These are phyloP conservation scores for Rhodotorula graminis DNA, from an alignment of 768 basidiomycete species.

Conservation along the genomic window DNA sequence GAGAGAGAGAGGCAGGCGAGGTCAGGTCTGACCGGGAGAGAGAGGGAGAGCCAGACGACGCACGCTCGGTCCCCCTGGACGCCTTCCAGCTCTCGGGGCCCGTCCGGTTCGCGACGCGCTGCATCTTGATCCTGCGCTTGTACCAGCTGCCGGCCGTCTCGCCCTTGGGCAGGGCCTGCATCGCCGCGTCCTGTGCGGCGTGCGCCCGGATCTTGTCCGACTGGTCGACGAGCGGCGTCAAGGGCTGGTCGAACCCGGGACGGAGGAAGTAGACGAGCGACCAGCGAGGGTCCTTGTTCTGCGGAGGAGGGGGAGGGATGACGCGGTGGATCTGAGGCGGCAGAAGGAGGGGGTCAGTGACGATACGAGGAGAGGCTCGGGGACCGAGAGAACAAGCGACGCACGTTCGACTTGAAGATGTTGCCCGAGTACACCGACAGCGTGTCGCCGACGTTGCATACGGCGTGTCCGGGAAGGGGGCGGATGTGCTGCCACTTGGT, in stretches of 20 bases:
- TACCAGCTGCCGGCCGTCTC: conserved; percentile 30
- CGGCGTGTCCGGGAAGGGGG: conserved; percentile 30
- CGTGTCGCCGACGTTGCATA: conserved; percentile 39
- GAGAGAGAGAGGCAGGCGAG: not conserved
- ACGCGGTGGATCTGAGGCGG: conserved; percentile 31
- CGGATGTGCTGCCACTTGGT: conserved; percentile 33
- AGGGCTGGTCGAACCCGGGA: conserved; percentile 17
- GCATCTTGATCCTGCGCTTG: conserved; percentile 12
- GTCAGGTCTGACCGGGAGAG: not conserved
- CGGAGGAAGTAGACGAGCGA: conserved; percentile 36
- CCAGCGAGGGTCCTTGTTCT: conserved; percentile 17
- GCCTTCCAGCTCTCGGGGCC: conserved; percentile 30
- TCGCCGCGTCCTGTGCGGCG: conserved; percentile 19
- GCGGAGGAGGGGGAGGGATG: conserved; percentile 29
- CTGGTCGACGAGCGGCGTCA: conserved; percentile 12
- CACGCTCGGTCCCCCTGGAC: conserved; percentile 33
- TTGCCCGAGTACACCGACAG: conserved; percentile 32
- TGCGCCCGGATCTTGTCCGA: not conserved
- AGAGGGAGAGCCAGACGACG: not conserved
- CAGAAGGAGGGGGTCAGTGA: not conserved
- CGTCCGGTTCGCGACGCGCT: conserved; percentile 28
- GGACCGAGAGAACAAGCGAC: not conserved
- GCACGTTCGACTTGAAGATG: conserved; percentile 31
- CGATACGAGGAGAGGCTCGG: too few species aligned
- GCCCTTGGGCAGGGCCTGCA: conserved; percentile 9